Percentiles rank a stretch among this genome's conserved stretches.
Conservation (phyloP, 1,139 yeast genomes). For the Zygosaccharomyces sapae region DNA sequence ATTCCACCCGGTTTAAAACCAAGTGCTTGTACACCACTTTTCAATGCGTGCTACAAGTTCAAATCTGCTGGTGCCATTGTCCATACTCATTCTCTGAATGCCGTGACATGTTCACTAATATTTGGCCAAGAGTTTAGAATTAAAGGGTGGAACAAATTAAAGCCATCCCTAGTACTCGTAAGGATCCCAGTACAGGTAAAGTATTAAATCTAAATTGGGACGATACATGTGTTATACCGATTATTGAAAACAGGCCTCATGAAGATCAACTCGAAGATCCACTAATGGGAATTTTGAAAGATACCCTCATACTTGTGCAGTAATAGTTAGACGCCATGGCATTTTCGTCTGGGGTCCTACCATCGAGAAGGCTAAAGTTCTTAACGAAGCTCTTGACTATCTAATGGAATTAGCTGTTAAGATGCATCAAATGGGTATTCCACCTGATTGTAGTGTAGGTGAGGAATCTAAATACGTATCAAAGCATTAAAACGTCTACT, state of each 20-base stretch:
- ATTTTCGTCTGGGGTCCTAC: slow-evolving; percentile 95
- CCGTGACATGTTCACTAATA: slow-evolving; percentile 74
- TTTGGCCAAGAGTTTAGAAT: slow-evolving; percentile 70
- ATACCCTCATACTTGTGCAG: slow-evolving; percentile 79
- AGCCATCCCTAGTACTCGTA: slow-evolving; percentile 71
- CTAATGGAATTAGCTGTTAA: slow-evolving; percentile 78
- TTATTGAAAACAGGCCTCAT: slow-evolving; percentile 83
- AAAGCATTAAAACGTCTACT: slow-evolving; percentile 8
- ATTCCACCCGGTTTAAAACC: slow-evolving; percentile 71
- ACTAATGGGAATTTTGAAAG: slow-evolving; percentile 58
- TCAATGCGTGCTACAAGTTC: slow-evolving; percentile 67
- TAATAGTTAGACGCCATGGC: slow-evolving; percentile 89
- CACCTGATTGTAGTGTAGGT: slow-evolving; percentile 42
- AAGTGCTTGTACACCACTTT: slow-evolving; percentile 89
- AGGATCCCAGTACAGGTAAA: slow-evolving; percentile 39
- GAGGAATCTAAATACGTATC: slow-evolving; percentile 33
- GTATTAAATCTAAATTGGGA: slow-evolving; percentile 51
- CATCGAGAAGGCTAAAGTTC: slow-evolving; percentile 88
- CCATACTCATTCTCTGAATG: slow-evolving; percentile 88
- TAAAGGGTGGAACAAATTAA: slow-evolving; percentile 87
- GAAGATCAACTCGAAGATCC: slow-evolving; percentile 80
- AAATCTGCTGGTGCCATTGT: slow-evolving; percentile 88
- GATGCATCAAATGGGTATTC: slow-evolving; percentile 62
- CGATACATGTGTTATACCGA: slow-evolving; percentile 78
- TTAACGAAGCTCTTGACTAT: slow-evolving; percentile 90